Conservation (phyloP, 2,329 filamentous ascomycete genomes). For the Colletotrichum horii region DNA sequence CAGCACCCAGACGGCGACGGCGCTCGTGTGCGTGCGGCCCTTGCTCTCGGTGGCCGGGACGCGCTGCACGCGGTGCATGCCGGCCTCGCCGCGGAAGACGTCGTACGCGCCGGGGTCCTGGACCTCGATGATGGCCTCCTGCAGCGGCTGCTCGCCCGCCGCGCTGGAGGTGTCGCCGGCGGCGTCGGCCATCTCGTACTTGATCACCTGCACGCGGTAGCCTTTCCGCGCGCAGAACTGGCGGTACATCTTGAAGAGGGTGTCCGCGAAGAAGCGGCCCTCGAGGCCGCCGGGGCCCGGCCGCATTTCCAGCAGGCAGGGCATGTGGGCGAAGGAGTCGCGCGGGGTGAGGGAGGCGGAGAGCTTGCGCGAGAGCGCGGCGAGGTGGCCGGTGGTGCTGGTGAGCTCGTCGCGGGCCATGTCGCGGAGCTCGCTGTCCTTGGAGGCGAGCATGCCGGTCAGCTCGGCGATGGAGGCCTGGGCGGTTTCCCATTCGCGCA, state of each 20-base stretch:
- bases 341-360: constrained; percentile 81
- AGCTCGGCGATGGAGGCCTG: constrained; percentile 61
- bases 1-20: constrained; percentile 89
- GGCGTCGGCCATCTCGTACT: constrained; percentile 79
- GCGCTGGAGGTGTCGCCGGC: constrained; percentile 56
- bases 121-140: constrained; percentile 89
- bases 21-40: constrained; percentile 91
- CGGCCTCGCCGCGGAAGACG: constrained; percentile 82
- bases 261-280: constrained; percentile 86
- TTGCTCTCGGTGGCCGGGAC: constrained; percentile 90
- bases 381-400: constrained; percentile 67
- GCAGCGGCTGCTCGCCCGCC: constrained; percentile 71
- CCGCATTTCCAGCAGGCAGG: constrained; percentile 89
- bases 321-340: constrained; percentile 88
- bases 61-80: constrained; percentile 93
- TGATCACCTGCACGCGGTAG: constrained; percentile 72
- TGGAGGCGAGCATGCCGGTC: constrained; percentile 50
- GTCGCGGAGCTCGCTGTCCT: constrained; percentile 73
- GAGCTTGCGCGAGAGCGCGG: constrained; percentile 68
- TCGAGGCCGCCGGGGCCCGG: constrained; percentile 93
- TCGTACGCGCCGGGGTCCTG: constrained; percentile 80
- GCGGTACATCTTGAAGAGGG: constrained; percentile 90
- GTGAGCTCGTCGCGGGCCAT: constrained; percentile 83
- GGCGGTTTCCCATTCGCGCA: constrained; percentile 63
- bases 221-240: constrained; percentile 74